Evolutionary conservation across 345 rosid species (phyloP), one percentile per base, ranked within the genome.

Genomic region (Euphorbia peplus): DNA sequence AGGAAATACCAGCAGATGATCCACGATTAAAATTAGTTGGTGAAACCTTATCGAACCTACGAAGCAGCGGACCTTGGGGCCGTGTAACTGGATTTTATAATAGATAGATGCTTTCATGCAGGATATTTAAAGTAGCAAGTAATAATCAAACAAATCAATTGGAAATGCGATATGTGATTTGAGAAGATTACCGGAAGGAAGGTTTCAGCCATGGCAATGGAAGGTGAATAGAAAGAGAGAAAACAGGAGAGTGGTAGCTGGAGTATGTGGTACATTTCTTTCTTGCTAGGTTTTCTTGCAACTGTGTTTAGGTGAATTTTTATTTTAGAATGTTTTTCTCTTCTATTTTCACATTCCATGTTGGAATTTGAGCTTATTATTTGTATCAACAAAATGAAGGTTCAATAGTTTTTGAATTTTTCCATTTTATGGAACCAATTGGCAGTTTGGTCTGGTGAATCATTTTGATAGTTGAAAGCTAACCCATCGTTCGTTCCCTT

Each of bases 1-100:
- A 93, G 98, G 87, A 79, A 41, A 80, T 93, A 64, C 97, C 98
- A 0, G 84, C 63, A 56, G 96, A 89, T 30, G 98, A 93, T 75
- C 95, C 92, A 0, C 89, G 98, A 47, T 71, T 86, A 63, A 48
- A 76, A 11, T 14, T 79, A 22, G 97, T 93, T 68, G 60, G 86
- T 41, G 85, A 83, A 28, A 70, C 78, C 28, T 82, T 81, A 30
- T 71, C 87, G 42, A 80, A 72, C 60, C 66, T 78, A 35, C 84
- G 79, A 35, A n/a, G 32, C 29, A 83, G 82, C 79, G 3, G 15
- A n/a, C 2, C 64, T 76, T 11, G 84, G 63, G 25, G 39, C 39
- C n/a, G n/a, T 56, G 24, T 53, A 56, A 21, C 35, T 6, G 60
- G 55, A 11, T 29, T 35, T 44, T 12, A 8, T 35, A 46, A 63